phyloP scores from a whole-genome alignment of 257 asterid species.

The Echium plantagineum region DNA sequence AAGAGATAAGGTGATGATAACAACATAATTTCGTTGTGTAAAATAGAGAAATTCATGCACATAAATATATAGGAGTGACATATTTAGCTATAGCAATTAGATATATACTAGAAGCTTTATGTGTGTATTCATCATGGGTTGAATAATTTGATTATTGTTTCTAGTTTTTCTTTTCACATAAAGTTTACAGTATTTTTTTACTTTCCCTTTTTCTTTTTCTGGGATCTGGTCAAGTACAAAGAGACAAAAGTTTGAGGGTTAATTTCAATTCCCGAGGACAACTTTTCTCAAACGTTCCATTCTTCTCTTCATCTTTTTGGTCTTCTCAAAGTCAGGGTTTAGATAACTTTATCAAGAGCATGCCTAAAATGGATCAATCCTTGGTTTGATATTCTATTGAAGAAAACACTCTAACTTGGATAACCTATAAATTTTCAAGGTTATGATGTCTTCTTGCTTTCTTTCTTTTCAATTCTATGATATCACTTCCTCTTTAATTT shows the following conservation, averaged over 20 bases:
- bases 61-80: neutral
- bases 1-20: constrained; percentile 28
- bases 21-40: constrained; percentile 1
- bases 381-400: constrained; percentile 1
- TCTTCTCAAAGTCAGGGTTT: constrained; percentile 15
- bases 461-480: neutral
- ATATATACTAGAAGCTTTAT: neutral
- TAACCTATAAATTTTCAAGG: too few species aligned
- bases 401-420: neutral
- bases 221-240: constrained; percentile 43
- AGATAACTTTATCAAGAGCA: constrained; percentile 12
- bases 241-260: constrained; percentile 17
- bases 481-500: neutral
- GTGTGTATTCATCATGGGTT: constrained; percentile 2
- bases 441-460: too few species aligned
- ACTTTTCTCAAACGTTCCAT: constrained; percentile 11
- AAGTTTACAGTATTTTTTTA: constrained; percentile 3
- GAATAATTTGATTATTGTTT: neutral
- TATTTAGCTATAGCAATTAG: constrained; percentile 1
- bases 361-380: constrained; percentile 1
- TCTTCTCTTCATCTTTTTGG: constrained; percentile 5
- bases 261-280: constrained; percentile 50
- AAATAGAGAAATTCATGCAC: constrained; percentile 5
- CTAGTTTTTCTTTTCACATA: constrained; percentile 6
- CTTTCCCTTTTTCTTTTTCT: constrained; percentile 3